Percentiles rank a stretch among this genome's conserved stretches.
Evolutionary conservation across 495 filamentous ascomycete genomes (phyloP).

Genomic region (Corynascus novoguineensis): DNA sequence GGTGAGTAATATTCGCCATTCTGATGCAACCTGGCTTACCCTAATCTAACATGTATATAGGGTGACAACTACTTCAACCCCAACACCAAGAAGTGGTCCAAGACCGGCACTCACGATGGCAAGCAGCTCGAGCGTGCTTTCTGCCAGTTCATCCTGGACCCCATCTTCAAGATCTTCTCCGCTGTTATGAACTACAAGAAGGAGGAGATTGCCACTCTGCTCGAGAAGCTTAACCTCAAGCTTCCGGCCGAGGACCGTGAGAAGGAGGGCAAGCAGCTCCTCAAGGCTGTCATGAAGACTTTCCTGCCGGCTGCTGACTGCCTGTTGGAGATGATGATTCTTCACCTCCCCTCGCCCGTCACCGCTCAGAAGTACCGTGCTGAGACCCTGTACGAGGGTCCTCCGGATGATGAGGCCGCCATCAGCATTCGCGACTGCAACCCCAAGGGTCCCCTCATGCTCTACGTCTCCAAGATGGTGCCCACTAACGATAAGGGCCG

Average conservation of each 20-base stretch:
- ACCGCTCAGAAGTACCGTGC: constrained; percentile 97
- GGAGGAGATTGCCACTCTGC: constrained; percentile 76
- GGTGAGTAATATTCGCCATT: constrained; percentile 47
- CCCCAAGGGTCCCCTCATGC: constrained; percentile 95
- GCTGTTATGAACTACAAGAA: constrained; percentile 98
- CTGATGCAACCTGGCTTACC: not conserved
- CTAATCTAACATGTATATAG: constrained; percentile 32
- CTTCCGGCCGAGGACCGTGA: constrained; percentile 81
- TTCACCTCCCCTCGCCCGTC: constrained; percentile 93
- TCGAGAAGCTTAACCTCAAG: constrained; percentile 90
- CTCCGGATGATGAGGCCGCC: constrained; percentile 81
- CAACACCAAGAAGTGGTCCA: constrained; percentile 99
- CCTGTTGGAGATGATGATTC: constrained; percentile 99
- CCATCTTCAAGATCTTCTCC: constrained; percentile 97
- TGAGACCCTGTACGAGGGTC: constrained; percentile 98
- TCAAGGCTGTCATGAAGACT: constrained; percentile 97
- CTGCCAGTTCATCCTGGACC: constrained; percentile 97
- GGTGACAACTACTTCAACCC: constrained; percentile 99
- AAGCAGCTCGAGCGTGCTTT: constrained; percentile 93
- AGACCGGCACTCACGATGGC: constrained; percentile 69
- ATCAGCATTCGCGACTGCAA: constrained; percentile 98
- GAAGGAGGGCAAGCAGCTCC: constrained; percentile 90
- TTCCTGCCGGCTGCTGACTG: constrained; percentile 98
- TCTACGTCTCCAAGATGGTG: constrained; percentile 99
- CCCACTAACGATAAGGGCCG: constrained; percentile 99